Percentiles rank a stretch among this genome's conserved stretches.
Conservation (phyloP, 139 green algal species). For the Parachlorella kessleri region DNA sequence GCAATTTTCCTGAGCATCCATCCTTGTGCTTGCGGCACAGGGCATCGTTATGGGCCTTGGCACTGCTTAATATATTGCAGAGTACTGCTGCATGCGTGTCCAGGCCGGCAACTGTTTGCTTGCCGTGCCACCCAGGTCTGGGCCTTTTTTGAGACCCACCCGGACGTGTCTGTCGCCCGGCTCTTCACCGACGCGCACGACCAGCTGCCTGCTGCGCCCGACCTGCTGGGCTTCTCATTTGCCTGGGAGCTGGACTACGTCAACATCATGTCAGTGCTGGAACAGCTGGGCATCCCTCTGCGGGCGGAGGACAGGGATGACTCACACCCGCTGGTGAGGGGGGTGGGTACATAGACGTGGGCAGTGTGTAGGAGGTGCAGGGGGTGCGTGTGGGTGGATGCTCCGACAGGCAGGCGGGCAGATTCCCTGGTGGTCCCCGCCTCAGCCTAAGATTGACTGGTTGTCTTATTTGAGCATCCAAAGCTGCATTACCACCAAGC, state of each 20-base stretch:
- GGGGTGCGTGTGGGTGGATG: no score
- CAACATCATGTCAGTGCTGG: conserved; percentile 49
- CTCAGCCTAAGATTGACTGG: no score
- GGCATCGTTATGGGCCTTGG: no score
- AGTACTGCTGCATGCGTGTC: neutral
- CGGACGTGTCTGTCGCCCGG: conserved; percentile 24
- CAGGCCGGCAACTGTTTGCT: neutral
- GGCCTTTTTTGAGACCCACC: conserved; percentile 41
- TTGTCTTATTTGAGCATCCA: no score
- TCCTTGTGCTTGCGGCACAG: no score
- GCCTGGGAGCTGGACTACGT: conserved; percentile 62
- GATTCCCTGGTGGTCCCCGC: no score
- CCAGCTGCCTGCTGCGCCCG: conserved; percentile 13
- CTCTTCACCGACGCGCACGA: conserved; percentile 58
- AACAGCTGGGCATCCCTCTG: conserved; percentile 40
- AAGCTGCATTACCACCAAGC: no score
- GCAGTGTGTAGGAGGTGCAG: no score
- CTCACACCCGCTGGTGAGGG: conserved; percentile 31
- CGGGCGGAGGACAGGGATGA: conserved; percentile 27
- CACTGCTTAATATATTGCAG: no score
- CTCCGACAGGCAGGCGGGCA: no score
- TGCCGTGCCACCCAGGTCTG: conserved; percentile 34
- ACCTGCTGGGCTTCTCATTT: conserved; percentile 58
- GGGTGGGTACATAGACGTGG: no score
- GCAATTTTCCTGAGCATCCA: no score